Evolutionary conservation across 1,284 basidiomycete species (phyloP).

Genomic region (Porphyrellus sp.): DNA sequence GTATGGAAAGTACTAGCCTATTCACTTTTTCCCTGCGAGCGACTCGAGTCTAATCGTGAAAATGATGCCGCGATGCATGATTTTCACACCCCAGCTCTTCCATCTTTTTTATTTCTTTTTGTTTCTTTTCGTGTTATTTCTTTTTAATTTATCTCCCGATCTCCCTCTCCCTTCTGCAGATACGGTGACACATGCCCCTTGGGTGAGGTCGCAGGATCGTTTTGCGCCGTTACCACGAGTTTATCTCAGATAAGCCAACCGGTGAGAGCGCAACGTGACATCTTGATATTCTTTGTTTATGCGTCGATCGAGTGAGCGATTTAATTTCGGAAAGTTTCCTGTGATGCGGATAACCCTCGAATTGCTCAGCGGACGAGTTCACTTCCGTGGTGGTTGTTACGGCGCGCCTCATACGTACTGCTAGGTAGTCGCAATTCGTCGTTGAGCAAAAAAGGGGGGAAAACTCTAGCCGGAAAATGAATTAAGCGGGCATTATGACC

Average conservation of each 20-base stretch:
- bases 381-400: conserved; percentile 14
- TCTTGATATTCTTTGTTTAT: conserved; percentile 10
- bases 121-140: neutral
- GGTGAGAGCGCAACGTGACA: conserved; percentile 21
- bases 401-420: conserved; percentile 1
- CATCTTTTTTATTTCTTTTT: conserved; percentile 2
- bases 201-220: conserved; percentile 29
- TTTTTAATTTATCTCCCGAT: conserved; percentile 2
- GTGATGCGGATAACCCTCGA: conserved; percentile 12
- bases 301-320: conserved; percentile 30
- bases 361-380: conserved; percentile 3
- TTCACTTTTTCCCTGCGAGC: conserved; percentile 19
- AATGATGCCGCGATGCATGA: conserved; percentile 19
- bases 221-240: conserved; percentile 31
- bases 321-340: conserved; percentile 26
- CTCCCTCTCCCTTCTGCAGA: conserved; percentile 12
- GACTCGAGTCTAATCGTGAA: conserved; percentile 21
- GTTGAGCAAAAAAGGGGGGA: neutral
- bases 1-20: conserved; percentile 27
- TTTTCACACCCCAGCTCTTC: conserved; percentile 19
- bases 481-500: conserved; percentile 17
- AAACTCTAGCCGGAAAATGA: conserved; percentile 1
- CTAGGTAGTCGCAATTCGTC: too few species aligned
- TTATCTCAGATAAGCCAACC: conserved; percentile 29
- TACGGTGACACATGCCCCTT: conserved; percentile 26